These are phyloP conservation scores for Yamadazyma phyllophila DNA, from an alignment of 805 yeast genomes.

Conservation along the genomic window DNA sequence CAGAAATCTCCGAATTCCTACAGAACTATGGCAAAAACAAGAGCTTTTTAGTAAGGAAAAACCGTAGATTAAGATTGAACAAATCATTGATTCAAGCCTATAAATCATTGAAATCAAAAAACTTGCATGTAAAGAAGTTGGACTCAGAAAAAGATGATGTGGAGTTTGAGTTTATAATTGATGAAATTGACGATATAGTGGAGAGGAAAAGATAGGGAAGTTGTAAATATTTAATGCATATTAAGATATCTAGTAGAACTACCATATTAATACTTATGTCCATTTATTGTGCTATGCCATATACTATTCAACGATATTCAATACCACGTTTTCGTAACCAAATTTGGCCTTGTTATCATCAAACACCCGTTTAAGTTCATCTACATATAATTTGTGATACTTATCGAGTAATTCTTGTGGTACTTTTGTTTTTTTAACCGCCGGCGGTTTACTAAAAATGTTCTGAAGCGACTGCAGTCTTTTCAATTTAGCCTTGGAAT, in stretches of 20 bases:
- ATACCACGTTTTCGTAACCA: conserved; percentile 48
- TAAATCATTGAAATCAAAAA: conserved; percentile 23
- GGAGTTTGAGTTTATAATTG: conserved; percentile 11
- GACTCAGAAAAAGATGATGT: conserved; percentile 9
- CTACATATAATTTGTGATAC: conserved; percentile 70
- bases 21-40: conserved; percentile 11
- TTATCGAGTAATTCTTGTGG: conserved; percentile 52
- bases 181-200: conserved; percentile 2
- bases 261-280: no score
- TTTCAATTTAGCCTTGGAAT: neutral
- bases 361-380: conserved; percentile 60
- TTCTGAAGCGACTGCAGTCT: conserved; percentile 17
- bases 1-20: conserved; percentile 11
- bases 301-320: conserved; percentile 40
- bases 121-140: conserved; percentile 6
- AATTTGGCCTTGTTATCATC: conserved; percentile 61
- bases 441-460: conserved; percentile 22
- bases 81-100: conserved; percentile 33
- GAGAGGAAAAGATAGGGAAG: neutral
- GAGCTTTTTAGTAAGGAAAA: conserved; percentile 11
- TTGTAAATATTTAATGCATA: neutral
- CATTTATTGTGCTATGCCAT: no score
- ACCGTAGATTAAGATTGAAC: conserved; percentile 27
- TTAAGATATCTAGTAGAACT: neutral
- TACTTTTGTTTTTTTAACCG: conserved; percentile 24